Evolutionary conservation across 2,329 filamentous ascomycete genomes (phyloP), one percentile per base, ranked within the genome.

Genomic region (Paramyrothecium sp.): DNA sequence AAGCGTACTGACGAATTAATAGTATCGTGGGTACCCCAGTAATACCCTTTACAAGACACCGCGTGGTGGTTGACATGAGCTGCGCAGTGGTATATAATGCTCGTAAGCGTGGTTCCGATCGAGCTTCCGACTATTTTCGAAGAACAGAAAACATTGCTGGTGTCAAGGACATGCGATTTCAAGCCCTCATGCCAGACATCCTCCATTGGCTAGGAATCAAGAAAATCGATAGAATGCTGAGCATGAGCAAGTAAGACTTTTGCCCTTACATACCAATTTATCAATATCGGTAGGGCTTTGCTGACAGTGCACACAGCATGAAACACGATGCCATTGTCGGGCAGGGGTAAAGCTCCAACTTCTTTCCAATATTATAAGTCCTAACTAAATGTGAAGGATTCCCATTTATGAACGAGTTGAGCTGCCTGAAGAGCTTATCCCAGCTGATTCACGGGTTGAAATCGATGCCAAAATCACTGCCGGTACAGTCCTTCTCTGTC

Each of bases 381-480:
- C 55, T 58, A 51, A 26, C 30, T 46, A 46, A 52, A 59, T 30
- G 10, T n/a, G 22, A 64, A 88, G 85, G 56, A 93, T 93, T 64
- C 91, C 92, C 30, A 97, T 97, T 65, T 83, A 89, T 67, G 92
- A 97, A 77, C 85, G 93, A 59, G 88, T 98, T 51, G 92, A 96
- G 59, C 91, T 98, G 62, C 95, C 94, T 3, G 92, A 96, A 63
- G 90, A 95, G 33, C 87, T 95, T 84, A 97, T 98, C 66, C 95
- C 95, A 13, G 91, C 89, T 61, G 95, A 98, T 75, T 96, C 92
- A 54, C 83, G 94, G 63, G 95, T 98, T n/a, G 95, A 99, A 75
- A 99, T 98, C 69, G 95, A 98, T 74, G 95, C 95, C 58, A 98
- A 98, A 80, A 97, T 98, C 71, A 95, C 94, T 66, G 92, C 94